Conservation (phyloP, 2,329 filamentous ascomycete species). For the Hirsutella rhossiliensis region DNA sequence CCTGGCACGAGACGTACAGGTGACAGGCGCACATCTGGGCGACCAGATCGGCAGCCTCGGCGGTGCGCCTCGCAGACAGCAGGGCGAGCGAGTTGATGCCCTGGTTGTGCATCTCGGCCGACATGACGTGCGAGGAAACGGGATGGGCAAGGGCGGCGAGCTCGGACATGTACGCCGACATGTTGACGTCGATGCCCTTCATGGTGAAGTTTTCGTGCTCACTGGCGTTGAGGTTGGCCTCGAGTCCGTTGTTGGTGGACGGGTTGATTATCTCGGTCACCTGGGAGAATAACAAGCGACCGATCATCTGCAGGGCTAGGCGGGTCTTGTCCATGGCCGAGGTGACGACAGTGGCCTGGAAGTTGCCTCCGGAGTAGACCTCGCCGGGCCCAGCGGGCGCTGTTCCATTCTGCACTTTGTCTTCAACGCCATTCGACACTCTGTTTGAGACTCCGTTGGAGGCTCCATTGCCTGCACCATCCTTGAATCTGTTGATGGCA, state of each 20-base stretch:
- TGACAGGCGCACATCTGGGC: constrained; percentile 42
- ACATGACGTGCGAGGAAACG: constrained; percentile 49
- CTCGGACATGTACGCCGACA: constrained; percentile 52
- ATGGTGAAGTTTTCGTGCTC: constrained; percentile 46
- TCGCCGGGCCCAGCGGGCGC: constrained; percentile 14
- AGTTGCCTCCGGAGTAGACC: constrained; percentile 53
- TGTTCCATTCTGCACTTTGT: too few species aligned
- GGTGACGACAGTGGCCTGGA: constrained; percentile 51
- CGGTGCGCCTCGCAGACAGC: constrained; percentile 42
- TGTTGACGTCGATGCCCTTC: constrained; percentile 55
- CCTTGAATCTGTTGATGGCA: too few species aligned
- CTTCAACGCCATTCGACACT: too few species aligned
- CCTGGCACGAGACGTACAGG: constrained; percentile 46
- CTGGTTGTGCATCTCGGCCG: constrained; percentile 58
- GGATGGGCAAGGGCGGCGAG: constrained; percentile 50
- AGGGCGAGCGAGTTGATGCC: constrained; percentile 54
- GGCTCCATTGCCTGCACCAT: too few species aligned
- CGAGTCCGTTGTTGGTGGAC: constrained; percentile 44
- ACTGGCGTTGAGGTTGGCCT: constrained; percentile 48
- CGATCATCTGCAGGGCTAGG: constrained; percentile 23
- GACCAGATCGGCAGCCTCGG: constrained; percentile 42
- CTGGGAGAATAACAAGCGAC: constrained; percentile 53
- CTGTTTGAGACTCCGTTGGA: too few species aligned
- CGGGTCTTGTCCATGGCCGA: constrained; percentile 50
- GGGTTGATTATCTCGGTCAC: constrained; percentile 51